phyloP scores from a whole-genome alignment of 2,329 filamentous ascomycete genomes.

The Phialophora macrospora region DNA sequence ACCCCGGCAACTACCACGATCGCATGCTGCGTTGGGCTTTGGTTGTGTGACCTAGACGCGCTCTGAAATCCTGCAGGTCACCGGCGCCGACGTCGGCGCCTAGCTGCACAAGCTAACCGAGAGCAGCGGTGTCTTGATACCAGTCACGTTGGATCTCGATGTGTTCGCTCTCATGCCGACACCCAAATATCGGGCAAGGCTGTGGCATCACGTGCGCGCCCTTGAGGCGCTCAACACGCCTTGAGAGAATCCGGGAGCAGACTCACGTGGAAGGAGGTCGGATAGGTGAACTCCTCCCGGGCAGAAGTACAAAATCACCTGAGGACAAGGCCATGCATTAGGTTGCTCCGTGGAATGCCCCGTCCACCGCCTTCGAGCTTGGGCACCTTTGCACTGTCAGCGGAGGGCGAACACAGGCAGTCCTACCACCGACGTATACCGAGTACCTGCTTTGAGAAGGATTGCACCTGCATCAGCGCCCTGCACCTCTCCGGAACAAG shows the following conservation, averaged over 20 bases:
- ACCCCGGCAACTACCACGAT: background rate
- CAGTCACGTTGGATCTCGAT: background rate
- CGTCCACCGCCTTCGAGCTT: background rate
- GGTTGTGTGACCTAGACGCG: slow-evolving; percentile 15
- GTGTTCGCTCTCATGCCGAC: background rate
- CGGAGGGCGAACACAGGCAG: background rate
- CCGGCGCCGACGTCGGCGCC: background rate
- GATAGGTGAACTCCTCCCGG: background rate
- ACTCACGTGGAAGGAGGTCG: background rate
- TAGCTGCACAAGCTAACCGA: background rate
- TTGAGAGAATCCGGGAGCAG: background rate
- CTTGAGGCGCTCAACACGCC: background rate
- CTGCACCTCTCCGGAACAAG: slow-evolving; percentile 10
- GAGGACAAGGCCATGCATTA: background rate
- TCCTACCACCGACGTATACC: background rate
- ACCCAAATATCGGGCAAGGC: background rate
- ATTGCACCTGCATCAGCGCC: slow-evolving; percentile 25
- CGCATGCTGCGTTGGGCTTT: background rate
- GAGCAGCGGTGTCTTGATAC: background rate
- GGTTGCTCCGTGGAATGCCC: background rate
- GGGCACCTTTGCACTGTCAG: background rate
- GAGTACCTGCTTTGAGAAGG: slow-evolving; percentile 25
- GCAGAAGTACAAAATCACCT: background rate
- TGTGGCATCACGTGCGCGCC: slow-evolving; percentile 8
- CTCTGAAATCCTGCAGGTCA: slow-evolving; percentile 10